Conservation (phyloP, 2,329 filamentous ascomycete genomes). For the Sporothrix schenckii region DNA sequence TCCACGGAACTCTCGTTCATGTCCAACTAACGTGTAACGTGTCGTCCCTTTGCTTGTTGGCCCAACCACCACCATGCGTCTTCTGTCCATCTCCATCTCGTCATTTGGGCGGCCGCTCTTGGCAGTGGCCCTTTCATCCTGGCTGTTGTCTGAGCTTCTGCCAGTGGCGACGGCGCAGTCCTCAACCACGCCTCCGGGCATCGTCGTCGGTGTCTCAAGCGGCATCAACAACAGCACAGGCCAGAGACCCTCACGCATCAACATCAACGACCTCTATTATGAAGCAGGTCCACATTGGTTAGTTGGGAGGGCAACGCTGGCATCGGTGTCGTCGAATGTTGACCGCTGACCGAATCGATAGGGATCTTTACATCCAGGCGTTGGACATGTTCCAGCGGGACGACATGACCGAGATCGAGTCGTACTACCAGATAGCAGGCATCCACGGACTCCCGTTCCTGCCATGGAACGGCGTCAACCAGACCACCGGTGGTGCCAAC, state of each 20-base stretch:
- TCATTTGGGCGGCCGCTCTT: neutral
- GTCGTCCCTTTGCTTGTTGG: no score
- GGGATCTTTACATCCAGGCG: constrained; percentile 56
- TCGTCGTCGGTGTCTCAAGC: constrained; percentile 46
- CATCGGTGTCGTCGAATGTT: neutral
- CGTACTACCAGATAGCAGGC: constrained; percentile 54
- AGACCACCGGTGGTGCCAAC: constrained; percentile 43
- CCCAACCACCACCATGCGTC: neutral
- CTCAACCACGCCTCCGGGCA: neutral
- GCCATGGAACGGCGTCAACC: constrained; percentile 45
- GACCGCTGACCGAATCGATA: constrained; percentile 32
- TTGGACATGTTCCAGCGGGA: constrained; percentile 49
- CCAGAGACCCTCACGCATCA: constrained; percentile 50
- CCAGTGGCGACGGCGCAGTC: neutral
- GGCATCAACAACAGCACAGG: constrained; percentile 46
- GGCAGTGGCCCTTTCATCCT: neutral
- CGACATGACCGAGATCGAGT: constrained; percentile 49
- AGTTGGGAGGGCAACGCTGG: constrained; percentile 22
- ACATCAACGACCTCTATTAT: constrained; percentile 52
- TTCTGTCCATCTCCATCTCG: neutral
- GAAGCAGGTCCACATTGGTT: constrained; percentile 52
- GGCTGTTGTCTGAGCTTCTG: neutral
- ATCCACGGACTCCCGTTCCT: constrained; percentile 44
- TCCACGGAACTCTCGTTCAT: constrained; percentile 16
- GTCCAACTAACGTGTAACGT: constrained; percentile 7